Evolutionary conservation across 2,329 filamentous ascomycete genomes (phyloP).

Genomic region (Penicillium brasilianum): DNA sequence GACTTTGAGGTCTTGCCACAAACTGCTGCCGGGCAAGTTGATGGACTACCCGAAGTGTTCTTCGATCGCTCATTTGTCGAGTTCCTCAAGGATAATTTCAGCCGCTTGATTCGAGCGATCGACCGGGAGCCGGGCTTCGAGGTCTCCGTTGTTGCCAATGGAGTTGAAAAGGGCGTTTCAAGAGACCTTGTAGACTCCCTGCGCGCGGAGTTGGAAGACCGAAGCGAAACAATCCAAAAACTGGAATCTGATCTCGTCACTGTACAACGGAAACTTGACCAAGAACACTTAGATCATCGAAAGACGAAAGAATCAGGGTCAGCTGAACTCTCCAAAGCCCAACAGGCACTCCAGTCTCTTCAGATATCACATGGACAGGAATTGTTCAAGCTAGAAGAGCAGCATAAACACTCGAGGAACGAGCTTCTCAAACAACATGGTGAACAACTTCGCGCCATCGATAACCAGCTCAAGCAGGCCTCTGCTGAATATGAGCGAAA

Average conservation of each 20-base stretch:
- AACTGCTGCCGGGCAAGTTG: slow-evolving; percentile 60
- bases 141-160: slow-evolving; percentile 77
- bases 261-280: slow-evolving; percentile 63
- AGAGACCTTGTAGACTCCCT: slow-evolving; percentile 88
- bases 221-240: slow-evolving; percentile 64
- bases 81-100: slow-evolving; percentile 96
- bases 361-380: slow-evolving; percentile 73
- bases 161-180: slow-evolving; percentile 87
- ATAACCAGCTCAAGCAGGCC: slow-evolving; percentile 54
- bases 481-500: slow-evolving; percentile 48
- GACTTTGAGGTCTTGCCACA: slow-evolving; percentile 89
- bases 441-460: slow-evolving; percentile 54
- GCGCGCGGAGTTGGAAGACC: slow-evolving; percentile 75
- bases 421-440: slow-evolving; percentile 50
- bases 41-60: slow-evolving; percentile 74
- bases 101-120: slow-evolving; percentile 79
- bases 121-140: slow-evolving; percentile 91
- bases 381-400: slow-evolving; percentile 53
- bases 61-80: slow-evolving; percentile 88
- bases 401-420: slow-evolving; percentile 50
- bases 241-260: slow-evolving; percentile 61
- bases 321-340: slow-evolving; percentile 63
- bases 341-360: slow-evolving; percentile 71
- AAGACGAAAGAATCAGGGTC: slow-evolving; percentile 65
- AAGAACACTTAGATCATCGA: slow-evolving; percentile 75